Evolutionary conservation across 768 basidiomycete species (phyloP).

Genomic region (Infundibulicybe gibba): DNA sequence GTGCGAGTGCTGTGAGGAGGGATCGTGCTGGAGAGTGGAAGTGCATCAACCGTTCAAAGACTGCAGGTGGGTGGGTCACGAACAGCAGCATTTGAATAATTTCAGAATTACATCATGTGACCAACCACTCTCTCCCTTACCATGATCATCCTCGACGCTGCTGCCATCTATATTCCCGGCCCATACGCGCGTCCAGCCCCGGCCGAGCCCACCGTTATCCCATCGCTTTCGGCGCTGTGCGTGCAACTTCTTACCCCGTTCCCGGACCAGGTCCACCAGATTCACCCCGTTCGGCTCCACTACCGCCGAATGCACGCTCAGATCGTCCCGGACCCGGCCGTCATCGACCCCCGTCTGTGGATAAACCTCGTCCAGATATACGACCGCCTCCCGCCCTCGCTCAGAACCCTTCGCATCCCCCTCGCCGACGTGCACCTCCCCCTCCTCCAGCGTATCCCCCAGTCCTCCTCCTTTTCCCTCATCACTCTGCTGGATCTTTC

Average conservation of each 20-base stretch:
- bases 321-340: constrained; percentile 24
- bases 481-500: constrained; percentile 62
- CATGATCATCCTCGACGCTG: constrained; percentile 16
- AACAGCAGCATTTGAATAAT: no score
- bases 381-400: constrained; percentile 41
- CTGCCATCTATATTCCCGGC: constrained; percentile 15
- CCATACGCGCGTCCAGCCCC: constrained; percentile 11
- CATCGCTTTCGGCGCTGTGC: constrained; percentile 4
- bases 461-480: constrained; percentile 56
- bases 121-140: constrained; percentile 4
- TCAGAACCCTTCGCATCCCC: constrained; percentile 40
- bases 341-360: constrained; percentile 59
- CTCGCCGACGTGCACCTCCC: constrained; percentile 53
- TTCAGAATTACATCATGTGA: constrained; percentile 1
- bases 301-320: constrained; percentile 24
- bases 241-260: constrained; percentile 48
- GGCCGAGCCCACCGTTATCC: not conserved
- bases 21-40: constrained; percentile 7
- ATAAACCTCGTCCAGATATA: constrained; percentile 58
- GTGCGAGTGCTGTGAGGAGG: constrained; percentile 11
- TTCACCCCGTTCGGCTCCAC: constrained; percentile 14
- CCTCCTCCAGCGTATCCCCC: constrained; percentile 52
- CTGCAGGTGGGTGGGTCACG: constrained; percentile 5
- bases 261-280: constrained; percentile 40
- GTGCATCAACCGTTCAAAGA: constrained; percentile 3